Conservation (phyloP, 441 rosid species). For the Breynia disticha region DNA sequence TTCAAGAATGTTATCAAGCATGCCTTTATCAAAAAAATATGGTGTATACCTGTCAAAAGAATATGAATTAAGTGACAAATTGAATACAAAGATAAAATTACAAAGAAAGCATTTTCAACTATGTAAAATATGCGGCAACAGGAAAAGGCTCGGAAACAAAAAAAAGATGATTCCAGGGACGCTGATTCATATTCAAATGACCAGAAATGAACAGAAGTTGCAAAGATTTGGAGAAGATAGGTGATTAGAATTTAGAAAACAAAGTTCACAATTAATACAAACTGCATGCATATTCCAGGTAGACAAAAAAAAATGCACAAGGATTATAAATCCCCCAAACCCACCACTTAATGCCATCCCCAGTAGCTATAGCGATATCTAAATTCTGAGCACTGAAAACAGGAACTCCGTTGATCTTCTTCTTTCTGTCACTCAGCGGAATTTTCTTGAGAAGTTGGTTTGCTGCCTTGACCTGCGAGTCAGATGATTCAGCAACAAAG, state of each 20-base stretch:
- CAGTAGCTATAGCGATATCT: slow-evolving; percentile 91
- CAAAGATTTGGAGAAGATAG: no score
- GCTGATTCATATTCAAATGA: no score
- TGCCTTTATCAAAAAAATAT: slow-evolving; percentile 83
- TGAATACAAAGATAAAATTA: neutral
- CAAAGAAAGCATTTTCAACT: neutral
- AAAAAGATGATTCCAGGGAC: no score
- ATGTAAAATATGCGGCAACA: no score
- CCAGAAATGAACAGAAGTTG: no score
- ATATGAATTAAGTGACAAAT: neutral
- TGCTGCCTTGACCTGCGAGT: slow-evolving; percentile 75
- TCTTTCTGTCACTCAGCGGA: slow-evolving; percentile 42
- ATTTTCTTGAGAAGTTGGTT: slow-evolving; percentile 68
- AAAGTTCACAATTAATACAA: no score
- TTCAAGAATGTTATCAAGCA: slow-evolving; percentile 90
- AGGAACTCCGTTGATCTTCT: slow-evolving; percentile 78
- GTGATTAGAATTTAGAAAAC: no score
- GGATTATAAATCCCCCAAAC: slow-evolving; percentile 7
- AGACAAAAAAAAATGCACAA: neutral
- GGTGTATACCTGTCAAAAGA: slow-evolving; percentile 71
- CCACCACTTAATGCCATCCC: slow-evolving; percentile 85
- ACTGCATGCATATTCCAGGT: no score
- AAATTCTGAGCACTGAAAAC: slow-evolving; percentile 87
- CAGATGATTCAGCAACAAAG: slow-evolving; percentile 1
- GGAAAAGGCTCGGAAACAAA: no score